A percentile compares a stretch with the other conserved stretches of the same genome.
phyloP scores from a whole-genome alignment of 331 rosid species.

The Spiraea crenata region DNA sequence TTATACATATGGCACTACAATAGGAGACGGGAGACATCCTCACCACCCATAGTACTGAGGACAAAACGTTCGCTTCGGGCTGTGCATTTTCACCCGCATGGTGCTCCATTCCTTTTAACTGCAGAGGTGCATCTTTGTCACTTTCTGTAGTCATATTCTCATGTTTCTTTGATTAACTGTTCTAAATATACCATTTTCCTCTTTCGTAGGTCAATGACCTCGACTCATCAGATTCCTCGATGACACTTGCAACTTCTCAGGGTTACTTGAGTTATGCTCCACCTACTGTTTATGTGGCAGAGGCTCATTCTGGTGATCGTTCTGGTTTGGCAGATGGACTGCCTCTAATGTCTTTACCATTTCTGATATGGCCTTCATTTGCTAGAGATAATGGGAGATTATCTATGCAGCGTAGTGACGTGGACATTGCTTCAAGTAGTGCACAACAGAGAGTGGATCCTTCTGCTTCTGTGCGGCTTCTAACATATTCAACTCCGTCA shows the following conservation, averaged over 20 bases:
- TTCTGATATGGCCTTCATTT: slow-evolving; percentile 61
- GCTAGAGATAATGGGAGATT: slow-evolving; percentile 62
- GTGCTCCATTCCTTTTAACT: slow-evolving; percentile 57
- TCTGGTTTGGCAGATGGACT: slow-evolving; percentile 55
- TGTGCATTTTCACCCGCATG: slow-evolving; percentile 64
- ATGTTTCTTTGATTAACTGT: not conserved
- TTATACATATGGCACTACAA: slow-evolving; percentile 63
- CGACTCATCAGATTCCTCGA: slow-evolving; percentile 84
- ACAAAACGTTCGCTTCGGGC: slow-evolving; percentile 62
- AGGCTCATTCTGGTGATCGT: slow-evolving; percentile 63
- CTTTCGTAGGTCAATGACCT: slow-evolving; percentile 82
- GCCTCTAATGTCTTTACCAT: slow-evolving; percentile 70
- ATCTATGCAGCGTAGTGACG: slow-evolving; percentile 47
- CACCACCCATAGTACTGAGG: slow-evolving; percentile 51
- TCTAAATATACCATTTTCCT: slow-evolving; percentile 12
- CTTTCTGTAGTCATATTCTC: not conserved
- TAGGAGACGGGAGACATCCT: slow-evolving; percentile 44
- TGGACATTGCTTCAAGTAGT: slow-evolving; percentile 50
- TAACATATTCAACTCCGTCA: slow-evolving; percentile 61
- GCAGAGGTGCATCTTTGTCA: slow-evolving; percentile 40
- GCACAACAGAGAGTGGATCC: slow-evolving; percentile 57
- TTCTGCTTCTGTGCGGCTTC: slow-evolving; percentile 60
- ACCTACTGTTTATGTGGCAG: slow-evolving; percentile 82
- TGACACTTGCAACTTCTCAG: slow-evolving; percentile 81
- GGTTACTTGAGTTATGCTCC: slow-evolving; percentile 93